Evolutionary conservation across 805 yeast genomes (phyloP), one percentile per base, ranked within the genome.

Genomic region (Starmerella davenportii): DNA sequence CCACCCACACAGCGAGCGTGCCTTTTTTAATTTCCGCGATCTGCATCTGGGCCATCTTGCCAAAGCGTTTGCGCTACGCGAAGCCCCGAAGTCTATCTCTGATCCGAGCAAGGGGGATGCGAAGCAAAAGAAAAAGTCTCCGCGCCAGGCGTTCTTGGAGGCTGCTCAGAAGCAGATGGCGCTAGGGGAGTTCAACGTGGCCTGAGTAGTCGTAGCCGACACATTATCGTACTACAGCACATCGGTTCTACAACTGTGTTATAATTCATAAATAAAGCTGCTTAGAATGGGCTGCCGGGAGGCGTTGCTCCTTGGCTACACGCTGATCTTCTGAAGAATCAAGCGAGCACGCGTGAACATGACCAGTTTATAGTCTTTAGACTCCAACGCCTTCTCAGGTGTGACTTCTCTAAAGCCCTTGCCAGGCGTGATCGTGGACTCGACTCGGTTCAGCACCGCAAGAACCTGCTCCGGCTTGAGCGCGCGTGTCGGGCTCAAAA

Each of bases 21-120:
- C 66, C 36, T 72, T 68, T 45, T 90, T 90, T 65, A 84, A 81
- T 53, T 76, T 90, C 24, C 79, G 79, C 49, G 59, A 67, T 25
- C 62, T 92, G 42, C 99, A 90, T 65, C 63, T 92, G 47, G 99
- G 99, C 21, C 99, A 90, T 63, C 63, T 92, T 51, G 95, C 96
- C 17, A 90, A 90, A 56, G 70, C 90, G 46, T 92, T 92, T 58
- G 99, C 87, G 2, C 63, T 90, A 38, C 73, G 99, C 59, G 98
- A 90, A 51, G 77, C 93, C 5, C 99, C 99, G 21, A 82, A 79
- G 62, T 57, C 60, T 27, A 50, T 60, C 28, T 38, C 44, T 5
- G 30, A 50, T 43, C 30, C 37, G 16, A 18, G 21, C 17, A 17
- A 23, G 18, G 13, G 17, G 17, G 4, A 5, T 8, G n/a, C 19